Evolutionary conservation across 2,329 filamentous ascomycete species (phyloP), one percentile per base, ranked within the genome.

Genomic region (Microcyclospora tardicrescens): DNA sequence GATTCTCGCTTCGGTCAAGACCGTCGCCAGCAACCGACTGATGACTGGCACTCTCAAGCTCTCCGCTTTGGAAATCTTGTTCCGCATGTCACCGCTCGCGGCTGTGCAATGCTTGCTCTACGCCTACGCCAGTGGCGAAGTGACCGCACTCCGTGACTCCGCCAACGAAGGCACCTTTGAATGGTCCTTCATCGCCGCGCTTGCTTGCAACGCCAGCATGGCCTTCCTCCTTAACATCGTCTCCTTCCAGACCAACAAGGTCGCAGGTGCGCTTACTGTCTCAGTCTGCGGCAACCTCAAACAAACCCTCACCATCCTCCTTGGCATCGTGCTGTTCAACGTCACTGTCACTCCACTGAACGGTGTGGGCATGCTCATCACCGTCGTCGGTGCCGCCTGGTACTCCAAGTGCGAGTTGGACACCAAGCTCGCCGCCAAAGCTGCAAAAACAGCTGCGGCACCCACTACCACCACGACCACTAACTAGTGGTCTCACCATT

Each of bases 1-100:
- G 14, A 13, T 57, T 13, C 49, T 59, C 11, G 55, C 55, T 5
- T 51, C 59, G 6, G 45, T 59, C 57, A 78, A 78, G 66, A 77
- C 74, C 1, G 70, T 79, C 30, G 71, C 72, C 19, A 76, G 74
- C 34, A 78, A 79, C 60, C 68, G 72, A 50, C 67, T 78, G 49
- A 75, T 77, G 71, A 78, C 74, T 6, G 74, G 74, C 31, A 65
- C 66, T 6, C 64, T 77, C 19, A 64, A 67, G n/a, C 66, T 78
- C 3, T 67, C 71, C 1, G 67, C 73, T 2, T 64, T 76, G 44
- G 75, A 79, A 50, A 65, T 77, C 16, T 66, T 78, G 16, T 63
- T 73, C 50, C 69, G 73, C 54, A 77, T 79, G 71, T 75, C 72
- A 10, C 75, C 74, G 1, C 64, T 79, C 8, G 75, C 75, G 10